Evolutionary conservation across 78 protist genomes (phyloP).

Genomic region (Capsaspora owczarzaki): DNA sequence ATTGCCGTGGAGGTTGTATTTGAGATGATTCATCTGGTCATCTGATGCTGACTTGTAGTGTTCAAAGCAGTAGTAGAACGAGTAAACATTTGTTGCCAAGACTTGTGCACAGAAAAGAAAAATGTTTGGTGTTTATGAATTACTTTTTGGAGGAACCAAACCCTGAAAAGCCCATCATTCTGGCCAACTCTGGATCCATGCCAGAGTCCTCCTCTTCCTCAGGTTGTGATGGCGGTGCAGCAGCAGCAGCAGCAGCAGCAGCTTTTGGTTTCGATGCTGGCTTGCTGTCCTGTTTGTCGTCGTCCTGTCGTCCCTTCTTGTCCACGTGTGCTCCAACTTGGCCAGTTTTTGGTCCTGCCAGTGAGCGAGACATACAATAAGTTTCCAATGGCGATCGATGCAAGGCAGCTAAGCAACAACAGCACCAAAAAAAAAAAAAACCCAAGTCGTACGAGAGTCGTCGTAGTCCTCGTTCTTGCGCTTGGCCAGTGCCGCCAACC

Average conservation of each 20-base stretch:
- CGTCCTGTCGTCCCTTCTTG: neutral
- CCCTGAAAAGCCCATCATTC: slow-evolving; percentile 1
- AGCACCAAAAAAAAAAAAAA: neutral
- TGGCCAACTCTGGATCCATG: slow-evolving; percentile 2
- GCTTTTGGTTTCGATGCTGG: neutral
- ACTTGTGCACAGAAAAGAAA: no score
- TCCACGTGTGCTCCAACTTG: neutral
- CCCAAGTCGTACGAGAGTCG: neutral
- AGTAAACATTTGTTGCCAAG: no score
- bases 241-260: neutral
- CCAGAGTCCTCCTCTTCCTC: neutral
- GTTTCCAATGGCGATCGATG: neutral
- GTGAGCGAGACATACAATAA: neutral
- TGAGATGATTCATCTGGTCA: no score
- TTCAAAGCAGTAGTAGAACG: no score
- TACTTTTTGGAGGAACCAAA: neutral
- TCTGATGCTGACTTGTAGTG: no score
- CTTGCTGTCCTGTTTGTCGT: neutral
- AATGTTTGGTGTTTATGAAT: neutral
- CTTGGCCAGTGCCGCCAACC: neutral
- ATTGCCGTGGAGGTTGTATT: no score
- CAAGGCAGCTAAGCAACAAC: neutral
- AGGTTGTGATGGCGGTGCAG: no score
- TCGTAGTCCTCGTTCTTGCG: slow-evolving; percentile 9
- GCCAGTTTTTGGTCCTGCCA: neutral